phyloP scores from a whole-genome alignment of 2,329 filamentous ascomycete species.

The Alternaria metachromatica region DNA sequence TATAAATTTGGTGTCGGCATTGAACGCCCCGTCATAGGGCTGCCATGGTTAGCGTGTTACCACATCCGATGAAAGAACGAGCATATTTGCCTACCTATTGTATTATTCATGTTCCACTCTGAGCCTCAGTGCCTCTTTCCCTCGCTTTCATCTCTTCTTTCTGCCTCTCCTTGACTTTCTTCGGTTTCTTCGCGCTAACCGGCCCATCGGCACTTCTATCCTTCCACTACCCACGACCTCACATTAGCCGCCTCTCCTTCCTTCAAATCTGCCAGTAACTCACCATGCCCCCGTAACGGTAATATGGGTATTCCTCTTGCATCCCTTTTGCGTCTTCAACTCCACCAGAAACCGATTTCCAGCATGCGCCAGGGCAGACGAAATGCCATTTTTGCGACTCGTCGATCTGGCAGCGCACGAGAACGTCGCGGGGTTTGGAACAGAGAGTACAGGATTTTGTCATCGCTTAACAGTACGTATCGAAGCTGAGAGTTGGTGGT shows the following conservation, averaged over 20 bases:
- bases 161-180: constrained; percentile 47
- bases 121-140: not conserved
- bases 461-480: constrained; percentile 7
- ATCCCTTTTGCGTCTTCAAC: constrained; percentile 48
- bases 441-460: constrained; percentile 53
- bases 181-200: constrained; percentile 52
- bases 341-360: constrained; percentile 53
- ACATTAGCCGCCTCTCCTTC: not conserved
- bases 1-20: not conserved
- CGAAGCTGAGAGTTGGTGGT: not conserved
- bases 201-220: constrained; percentile 49
- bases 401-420: constrained; percentile 55
- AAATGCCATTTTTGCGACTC: constrained; percentile 51
- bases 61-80: not conserved
- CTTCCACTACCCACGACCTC: constrained; percentile 47
- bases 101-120: not conserved
- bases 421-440: constrained; percentile 44
- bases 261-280: constrained; percentile 26
- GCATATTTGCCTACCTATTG: not conserved
- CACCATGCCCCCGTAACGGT: constrained; percentile 44
- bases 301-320: constrained; percentile 21
- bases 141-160: constrained; percentile 17
- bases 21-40: not conserved
- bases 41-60: not conserved
- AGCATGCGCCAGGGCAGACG: constrained; percentile 53